These are phyloP conservation scores for Scedosporium dehoogii DNA, from an alignment of 2,329 filamentous ascomycete species.

Conservation along the genomic window DNA sequence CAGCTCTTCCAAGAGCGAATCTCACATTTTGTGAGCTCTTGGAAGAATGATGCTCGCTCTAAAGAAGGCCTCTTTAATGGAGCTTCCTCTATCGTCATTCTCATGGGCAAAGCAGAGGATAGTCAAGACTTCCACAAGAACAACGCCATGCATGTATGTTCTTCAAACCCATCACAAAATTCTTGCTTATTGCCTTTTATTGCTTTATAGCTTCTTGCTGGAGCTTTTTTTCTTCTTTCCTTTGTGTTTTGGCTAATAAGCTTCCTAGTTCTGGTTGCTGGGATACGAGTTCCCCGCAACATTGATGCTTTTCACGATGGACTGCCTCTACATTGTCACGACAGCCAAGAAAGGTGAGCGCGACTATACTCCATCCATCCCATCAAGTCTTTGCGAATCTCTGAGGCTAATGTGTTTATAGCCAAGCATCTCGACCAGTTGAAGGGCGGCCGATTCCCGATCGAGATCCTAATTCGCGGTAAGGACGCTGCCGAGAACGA, in stretches of 20 bases:
- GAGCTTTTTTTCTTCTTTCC: not conserved
- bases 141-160: constrained; percentile 82
- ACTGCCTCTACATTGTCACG: constrained; percentile 84
- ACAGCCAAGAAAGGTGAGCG: constrained; percentile 86
- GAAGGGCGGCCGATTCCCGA: constrained; percentile 82
- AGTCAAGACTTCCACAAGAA: constrained; percentile 84
- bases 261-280: constrained; percentile 80
- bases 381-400: constrained; percentile 8
- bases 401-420: constrained; percentile 23
- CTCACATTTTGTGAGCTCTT: constrained; percentile 74
- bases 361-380: not conserved
- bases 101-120: constrained; percentile 94
- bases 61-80: constrained; percentile 79
- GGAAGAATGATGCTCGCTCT: constrained; percentile 91
- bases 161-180: not conserved
- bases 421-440: constrained; percentile 88
- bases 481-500: constrained; percentile 89
- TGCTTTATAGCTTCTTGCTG: no score
- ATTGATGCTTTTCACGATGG: constrained; percentile 81
- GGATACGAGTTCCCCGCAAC: constrained; percentile 98
- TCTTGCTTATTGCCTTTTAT: not conserved
- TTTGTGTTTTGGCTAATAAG: not conserved
- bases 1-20: constrained; percentile 90
- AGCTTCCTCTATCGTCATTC: constrained; percentile 73
- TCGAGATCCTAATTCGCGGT: constrained; percentile 84